These are phyloP conservation scores for Penicillium dipodomyicola DNA, from an alignment of 495 filamentous ascomycete genomes.

Conservation along the genomic window DNA sequence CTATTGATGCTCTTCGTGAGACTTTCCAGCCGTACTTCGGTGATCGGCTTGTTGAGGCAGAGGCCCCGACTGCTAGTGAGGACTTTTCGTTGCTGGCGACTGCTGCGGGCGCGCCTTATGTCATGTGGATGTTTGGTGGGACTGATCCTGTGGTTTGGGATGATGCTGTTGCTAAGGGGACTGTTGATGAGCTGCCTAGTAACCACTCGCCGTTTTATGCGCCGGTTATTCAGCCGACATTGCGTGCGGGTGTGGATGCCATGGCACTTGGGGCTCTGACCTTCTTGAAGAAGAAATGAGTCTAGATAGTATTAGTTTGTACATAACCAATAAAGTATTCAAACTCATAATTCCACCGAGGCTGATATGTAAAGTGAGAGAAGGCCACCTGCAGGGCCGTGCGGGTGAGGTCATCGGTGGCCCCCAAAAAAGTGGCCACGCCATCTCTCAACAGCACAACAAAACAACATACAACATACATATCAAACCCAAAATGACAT, in stretches of 20 bases:
- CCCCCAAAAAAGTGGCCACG: not conserved
- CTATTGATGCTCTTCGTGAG: slow-evolving; percentile 37
- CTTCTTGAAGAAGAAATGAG: slow-evolving; percentile 28
- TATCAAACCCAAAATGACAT: slow-evolving; percentile 12
- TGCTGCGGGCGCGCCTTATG: slow-evolving; percentile 48
- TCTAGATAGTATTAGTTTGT: not conserved
- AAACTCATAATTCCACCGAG: not conserved
- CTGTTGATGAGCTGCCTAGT: slow-evolving; percentile 40
- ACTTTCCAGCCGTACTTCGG: slow-evolving; percentile 48
- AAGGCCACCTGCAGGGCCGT: not conserved
- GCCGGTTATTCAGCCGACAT: slow-evolving; percentile 59
- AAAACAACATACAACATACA: not conserved
- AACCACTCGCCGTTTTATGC: slow-evolving; percentile 63
- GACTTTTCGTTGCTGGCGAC: slow-evolving; percentile 58
- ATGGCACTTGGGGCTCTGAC: slow-evolving; percentile 55
- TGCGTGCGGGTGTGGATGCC: slow-evolving; percentile 54
- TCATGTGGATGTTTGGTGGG: slow-evolving; percentile 59
- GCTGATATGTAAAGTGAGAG: not conserved
- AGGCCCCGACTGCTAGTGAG: slow-evolving; percentile 44
- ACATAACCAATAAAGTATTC: not conserved
- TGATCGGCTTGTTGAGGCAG: slow-evolving; percentile 25
- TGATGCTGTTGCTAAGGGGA: slow-evolving; percentile 45
- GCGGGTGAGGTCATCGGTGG: slow-evolving; percentile 5
- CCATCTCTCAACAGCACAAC: not conserved
- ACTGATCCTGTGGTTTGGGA: slow-evolving; percentile 47